These are phyloP conservation scores for Pichia sp. DNA, from an alignment of 1,139 yeast genomes.

Conservation along the genomic window DNA sequence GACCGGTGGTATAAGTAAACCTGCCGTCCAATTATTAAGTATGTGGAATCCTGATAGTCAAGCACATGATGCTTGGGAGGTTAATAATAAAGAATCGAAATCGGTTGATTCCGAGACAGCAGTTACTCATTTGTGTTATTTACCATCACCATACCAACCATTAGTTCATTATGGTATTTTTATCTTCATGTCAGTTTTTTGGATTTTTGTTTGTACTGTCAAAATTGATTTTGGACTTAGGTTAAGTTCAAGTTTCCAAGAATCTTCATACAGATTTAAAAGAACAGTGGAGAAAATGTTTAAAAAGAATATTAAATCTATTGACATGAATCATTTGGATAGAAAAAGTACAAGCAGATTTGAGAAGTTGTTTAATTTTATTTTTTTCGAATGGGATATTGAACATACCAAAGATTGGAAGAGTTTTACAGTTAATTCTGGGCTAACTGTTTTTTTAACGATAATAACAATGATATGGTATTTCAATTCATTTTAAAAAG, in stretches of 20 bases:
- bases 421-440: constrained; percentile 9
- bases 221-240: constrained; percentile 8
- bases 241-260: constrained; percentile 1
- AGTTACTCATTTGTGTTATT: constrained; percentile 56
- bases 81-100: constrained; percentile 15
- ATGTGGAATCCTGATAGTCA: constrained; percentile 45
- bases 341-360: constrained; percentile 1
- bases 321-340: constrained; percentile 8
- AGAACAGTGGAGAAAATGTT: background rate
- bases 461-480: constrained; percentile 9
- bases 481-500: constrained; percentile 8
- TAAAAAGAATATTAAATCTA: constrained; percentile 5
- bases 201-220: constrained; percentile 19
- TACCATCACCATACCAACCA: constrained; percentile 65
- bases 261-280: background rate
- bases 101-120: constrained; percentile 30
- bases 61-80: constrained; percentile 16
- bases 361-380: background rate
- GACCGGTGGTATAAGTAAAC: constrained; percentile 83
- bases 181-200: constrained; percentile 15
- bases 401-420: constrained; percentile 4
- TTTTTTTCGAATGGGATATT: constrained; percentile 16
- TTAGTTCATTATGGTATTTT: constrained; percentile 35
- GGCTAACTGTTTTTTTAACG: background rate
- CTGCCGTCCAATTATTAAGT: constrained; percentile 81